Conservation (phyloP, 805 yeast genomes). For the Yarrowia deformans region DNA sequence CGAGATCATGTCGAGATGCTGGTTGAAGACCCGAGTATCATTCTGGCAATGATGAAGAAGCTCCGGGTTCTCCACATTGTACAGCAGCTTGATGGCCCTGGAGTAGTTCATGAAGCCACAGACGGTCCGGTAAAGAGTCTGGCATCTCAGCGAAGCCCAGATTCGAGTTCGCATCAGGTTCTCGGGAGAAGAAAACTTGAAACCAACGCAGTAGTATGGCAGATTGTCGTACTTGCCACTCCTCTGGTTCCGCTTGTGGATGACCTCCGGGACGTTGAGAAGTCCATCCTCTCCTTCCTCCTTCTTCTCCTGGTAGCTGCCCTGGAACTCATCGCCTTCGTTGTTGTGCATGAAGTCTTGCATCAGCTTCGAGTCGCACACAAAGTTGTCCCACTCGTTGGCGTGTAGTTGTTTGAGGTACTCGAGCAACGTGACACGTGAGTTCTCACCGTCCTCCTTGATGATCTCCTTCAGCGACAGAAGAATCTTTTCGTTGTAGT, state of each 20-base stretch:
- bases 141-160: conserved; percentile 87
- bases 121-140: conserved; percentile 81
- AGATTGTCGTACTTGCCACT: conserved; percentile 60
- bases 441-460: conserved; percentile 67
- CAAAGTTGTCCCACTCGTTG: conserved; percentile 82
- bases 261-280: conserved; percentile 9
- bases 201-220: conserved; percentile 77
- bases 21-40: conserved; percentile 32
- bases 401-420: conserved; percentile 76
- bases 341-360: conserved; percentile 37
- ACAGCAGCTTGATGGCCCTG: conserved; percentile 72
- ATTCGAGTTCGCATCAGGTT: conserved; percentile 74
- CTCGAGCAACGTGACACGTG: conserved; percentile 74
- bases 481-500: conserved; percentile 82
- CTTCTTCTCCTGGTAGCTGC: conserved; percentile 26
- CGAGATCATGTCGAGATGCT: conserved; percentile 64
- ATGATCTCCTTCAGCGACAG: conserved; percentile 80
- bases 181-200: conserved; percentile 68
- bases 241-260: conserved; percentile 25
- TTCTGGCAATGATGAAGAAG: conserved; percentile 40
- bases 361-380: conserved; percentile 66
- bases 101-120: conserved; percentile 84
- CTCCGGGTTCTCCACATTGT: conserved; percentile 61
- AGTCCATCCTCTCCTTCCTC: conserved; percentile 23
- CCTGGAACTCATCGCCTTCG: background rate